Evolutionary conservation across 768 basidiomycete genomes (phyloP), one percentile per base, ranked within the genome.

Genomic region (Auricularia auricula-judae): DNA sequence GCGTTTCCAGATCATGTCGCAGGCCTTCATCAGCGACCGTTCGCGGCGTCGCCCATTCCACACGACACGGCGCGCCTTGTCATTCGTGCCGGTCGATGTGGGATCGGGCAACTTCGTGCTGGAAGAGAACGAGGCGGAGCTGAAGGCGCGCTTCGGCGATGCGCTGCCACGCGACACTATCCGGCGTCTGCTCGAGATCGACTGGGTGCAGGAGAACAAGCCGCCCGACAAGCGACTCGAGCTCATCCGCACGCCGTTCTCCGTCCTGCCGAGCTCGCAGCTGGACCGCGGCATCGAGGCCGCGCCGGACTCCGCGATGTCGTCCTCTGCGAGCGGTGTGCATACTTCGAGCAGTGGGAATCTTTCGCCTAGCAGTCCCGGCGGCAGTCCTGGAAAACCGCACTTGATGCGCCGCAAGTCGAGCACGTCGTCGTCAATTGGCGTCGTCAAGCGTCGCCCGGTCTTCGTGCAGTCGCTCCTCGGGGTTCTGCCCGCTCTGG

Each of bases 71-170:
- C 82, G 79, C 8, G 86, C 86, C 1, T 78, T 91, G n/a, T 76
- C 86, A 0, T 92, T 90, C 68, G 81, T 89, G 12, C 82, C 88
- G 0, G 88, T 87, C 0, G 88, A 91, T 67, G 85, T 90, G 56
- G 89, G 89, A 1, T 84, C 86, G 1, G 82, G 76, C 65, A 72
- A 77, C 10, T 89, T 83, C 68, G 76, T 86, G 2, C 78, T 77
- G 34, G 79, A 81, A 35, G 83, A 86, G 63, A 82, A 82, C 64
- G 68, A 75, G 0, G 79, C 80, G 16, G 82, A 84, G 42, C 70
- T 74, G 56, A 79, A 79, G 62, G 79, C 83, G 62, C 80, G 76
- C 33, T 69, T 76, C 54, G 79, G 78, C 3, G 71, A 73, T 39
- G 72, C 71, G 0, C 76, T 92, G 12, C 88, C 89, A 3, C 67